These are phyloP conservation scores for Ophiostoma tasmaniense DNA, from an alignment of 2,329 filamentous ascomycete genomes.

Conservation along the genomic window DNA sequence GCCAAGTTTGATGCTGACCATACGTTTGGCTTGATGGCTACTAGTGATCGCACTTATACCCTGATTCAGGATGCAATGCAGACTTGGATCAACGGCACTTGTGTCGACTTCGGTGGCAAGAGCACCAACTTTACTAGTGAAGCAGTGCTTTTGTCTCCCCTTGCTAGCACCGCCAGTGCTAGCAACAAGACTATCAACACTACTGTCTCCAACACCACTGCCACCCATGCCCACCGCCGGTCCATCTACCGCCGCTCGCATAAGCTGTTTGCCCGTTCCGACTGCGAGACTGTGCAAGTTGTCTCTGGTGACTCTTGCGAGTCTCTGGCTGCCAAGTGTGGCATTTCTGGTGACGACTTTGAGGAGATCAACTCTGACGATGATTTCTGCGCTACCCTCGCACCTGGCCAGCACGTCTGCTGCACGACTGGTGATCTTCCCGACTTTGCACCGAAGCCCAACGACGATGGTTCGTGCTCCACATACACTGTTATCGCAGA, in stretches of 20 bases:
- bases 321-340: conserved; percentile 17
- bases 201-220: not conserved
- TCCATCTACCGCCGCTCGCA: not conserved
- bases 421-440: not conserved
- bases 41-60: conserved; percentile 27
- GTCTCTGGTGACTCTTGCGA: conserved; percentile 14
- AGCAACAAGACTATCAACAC: not conserved
- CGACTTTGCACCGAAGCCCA: conserved; percentile 25
- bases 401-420: not conserved
- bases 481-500: conserved; percentile 27
- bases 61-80: conserved; percentile 27
- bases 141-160: not conserved
- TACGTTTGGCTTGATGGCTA: conserved; percentile 29
- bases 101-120: not conserved
- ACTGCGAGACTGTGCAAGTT: conserved; percentile 15
- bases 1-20: conserved; percentile 26
- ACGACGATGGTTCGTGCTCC: conserved; percentile 30
- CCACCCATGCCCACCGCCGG: not conserved
- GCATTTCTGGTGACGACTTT: conserved; percentile 19
- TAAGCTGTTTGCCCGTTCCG: not conserved
- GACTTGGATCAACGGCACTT: conserved; percentile 24
- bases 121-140: not conserved
- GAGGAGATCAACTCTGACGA: conserved; percentile 21
- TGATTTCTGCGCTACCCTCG: not conserved
- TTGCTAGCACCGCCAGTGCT: not conserved